A percentile compares a stretch with the other conserved stretches of the same genome.
Evolutionary conservation across 2,329 filamentous ascomycete species (phyloP).

Genomic region (Fusarium sp.): DNA sequence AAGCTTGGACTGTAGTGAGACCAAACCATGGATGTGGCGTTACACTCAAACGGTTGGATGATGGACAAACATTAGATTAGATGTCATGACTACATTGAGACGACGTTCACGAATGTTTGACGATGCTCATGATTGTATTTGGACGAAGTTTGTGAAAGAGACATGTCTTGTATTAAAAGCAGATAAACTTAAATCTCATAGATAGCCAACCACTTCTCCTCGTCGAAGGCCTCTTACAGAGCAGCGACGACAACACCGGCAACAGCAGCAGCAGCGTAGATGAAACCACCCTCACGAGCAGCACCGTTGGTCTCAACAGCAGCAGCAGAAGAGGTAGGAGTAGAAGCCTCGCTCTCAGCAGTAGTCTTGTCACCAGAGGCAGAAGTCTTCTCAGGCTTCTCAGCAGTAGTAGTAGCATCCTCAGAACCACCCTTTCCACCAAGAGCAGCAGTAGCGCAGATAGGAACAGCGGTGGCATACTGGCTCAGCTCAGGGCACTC

Average conservation of each 20-base stretch:
- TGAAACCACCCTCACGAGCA: constrained; percentile 43
- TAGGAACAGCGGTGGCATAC: constrained; percentile 31
- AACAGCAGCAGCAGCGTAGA: constrained; percentile 45
- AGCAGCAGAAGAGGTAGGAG: constrained; percentile 2
- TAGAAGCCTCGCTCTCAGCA: background rate
- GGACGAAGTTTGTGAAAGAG: background rate
- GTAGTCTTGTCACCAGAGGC: background rate
- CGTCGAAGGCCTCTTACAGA: constrained; percentile 35
- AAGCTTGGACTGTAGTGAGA: background rate
- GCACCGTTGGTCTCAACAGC: constrained; percentile 29
- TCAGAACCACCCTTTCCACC: background rate
- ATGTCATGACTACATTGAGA: background rate
- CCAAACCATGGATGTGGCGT: background rate
- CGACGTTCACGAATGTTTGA: background rate
- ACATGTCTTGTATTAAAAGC: constrained; percentile 22
- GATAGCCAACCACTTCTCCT: background rate
- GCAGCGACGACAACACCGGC: constrained; percentile 44
- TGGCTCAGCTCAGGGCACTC: constrained; percentile 42
- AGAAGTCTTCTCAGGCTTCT: constrained; percentile 10
- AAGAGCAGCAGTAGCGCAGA: constrained; percentile 35
- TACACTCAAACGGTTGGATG: background rate
- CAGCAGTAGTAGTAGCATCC: constrained; percentile 6
- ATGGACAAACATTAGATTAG: background rate
- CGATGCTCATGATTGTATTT: background rate
- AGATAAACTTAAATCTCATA: constrained; percentile 7